A percentile compares a stretch with the other conserved stretches of the same genome.
Conservation (phyloP, 495 filamentous ascomycete species). For the Lentithecium fluviatile region DNA sequence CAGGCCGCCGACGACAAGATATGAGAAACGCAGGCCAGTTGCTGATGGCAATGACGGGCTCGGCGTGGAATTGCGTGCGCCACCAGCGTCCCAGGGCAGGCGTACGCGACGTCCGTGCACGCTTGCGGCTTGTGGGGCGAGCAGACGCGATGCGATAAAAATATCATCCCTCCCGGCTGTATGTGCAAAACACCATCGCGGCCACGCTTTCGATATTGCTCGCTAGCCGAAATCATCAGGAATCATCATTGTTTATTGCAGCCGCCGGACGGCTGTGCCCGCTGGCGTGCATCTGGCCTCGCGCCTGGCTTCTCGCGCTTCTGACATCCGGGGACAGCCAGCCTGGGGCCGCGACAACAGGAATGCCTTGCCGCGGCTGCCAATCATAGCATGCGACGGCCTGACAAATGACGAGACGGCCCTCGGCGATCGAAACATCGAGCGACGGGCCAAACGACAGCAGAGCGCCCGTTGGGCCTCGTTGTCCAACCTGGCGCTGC, state of each 20-base stretch:
- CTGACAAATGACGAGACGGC: constrained; percentile 25
- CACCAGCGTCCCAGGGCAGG: constrained; percentile 20
- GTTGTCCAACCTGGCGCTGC: no score
- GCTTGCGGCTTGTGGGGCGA: constrained; percentile 1
- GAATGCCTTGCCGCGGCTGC: not conserved
- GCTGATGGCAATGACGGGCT: not conserved
- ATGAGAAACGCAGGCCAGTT: not conserved
- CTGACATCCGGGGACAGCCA: not conserved
- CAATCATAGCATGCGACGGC: constrained; percentile 12
- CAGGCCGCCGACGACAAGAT: not conserved
- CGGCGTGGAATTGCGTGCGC: constrained; percentile 6
- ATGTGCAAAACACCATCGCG: not conserved
- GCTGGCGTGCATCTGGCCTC: not conserved
- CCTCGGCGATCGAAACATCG: constrained; percentile 16
- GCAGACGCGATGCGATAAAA: constrained; percentile 28
- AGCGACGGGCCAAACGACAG: not conserved
- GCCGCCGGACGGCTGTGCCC: not conserved
- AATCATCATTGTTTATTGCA: not conserved
- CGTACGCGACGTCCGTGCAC: constrained; percentile 4
- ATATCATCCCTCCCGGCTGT: not conserved
- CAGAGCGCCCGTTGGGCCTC: not conserved
- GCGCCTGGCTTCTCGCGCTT: not conserved
- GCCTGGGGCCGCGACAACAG: not conserved
- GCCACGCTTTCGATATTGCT: constrained; percentile 19
- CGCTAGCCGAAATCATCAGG: constrained; percentile 2